Evolutionary conservation across 805 yeast species (phyloP).

Genomic region (Candida succiphila): DNA sequence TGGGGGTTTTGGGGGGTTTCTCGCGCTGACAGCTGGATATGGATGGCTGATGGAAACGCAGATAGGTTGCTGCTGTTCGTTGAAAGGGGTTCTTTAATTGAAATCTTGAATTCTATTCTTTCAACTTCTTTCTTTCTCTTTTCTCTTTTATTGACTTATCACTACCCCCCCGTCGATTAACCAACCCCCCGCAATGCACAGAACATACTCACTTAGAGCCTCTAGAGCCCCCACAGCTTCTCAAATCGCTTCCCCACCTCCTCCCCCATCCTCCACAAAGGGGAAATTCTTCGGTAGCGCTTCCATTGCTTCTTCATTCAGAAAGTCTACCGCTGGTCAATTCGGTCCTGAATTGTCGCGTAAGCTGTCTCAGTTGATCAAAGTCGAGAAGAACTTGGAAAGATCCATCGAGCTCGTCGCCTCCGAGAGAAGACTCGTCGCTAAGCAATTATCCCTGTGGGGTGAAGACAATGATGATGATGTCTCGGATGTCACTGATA

Average conservation of each 20-base stretch:
- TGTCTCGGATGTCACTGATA: slow-evolving; percentile 93
- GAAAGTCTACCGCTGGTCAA: slow-evolving; percentile 82
- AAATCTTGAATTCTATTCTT: not conserved
- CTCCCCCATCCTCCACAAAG: slow-evolving; percentile 67
- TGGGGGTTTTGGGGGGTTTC: too few relatives aligned
- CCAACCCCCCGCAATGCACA: slow-evolving; percentile 44
- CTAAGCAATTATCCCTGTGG: slow-evolving; percentile 95
- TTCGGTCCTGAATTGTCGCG: slow-evolving; percentile 93
- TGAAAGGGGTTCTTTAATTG: too few relatives aligned
- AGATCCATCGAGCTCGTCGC: slow-evolving; percentile 90
- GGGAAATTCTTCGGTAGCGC: slow-evolving; percentile 67
- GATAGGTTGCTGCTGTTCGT: too few relatives aligned
- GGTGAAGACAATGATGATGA: slow-evolving; percentile 98
- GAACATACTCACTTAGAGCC: slow-evolving; percentile 75
- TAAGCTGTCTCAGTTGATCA: slow-evolving; percentile 83
- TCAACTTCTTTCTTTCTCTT: not conserved
- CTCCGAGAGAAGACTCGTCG: slow-evolving; percentile 90
- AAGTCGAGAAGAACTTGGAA: slow-evolving; percentile 94
- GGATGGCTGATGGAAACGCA: too few relatives aligned
- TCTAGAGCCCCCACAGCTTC: slow-evolving; percentile 77
- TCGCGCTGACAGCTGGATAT: too few relatives aligned
- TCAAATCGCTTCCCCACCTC: slow-evolving; percentile 71
- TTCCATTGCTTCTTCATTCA: slow-evolving; percentile 54
- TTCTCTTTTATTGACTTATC: not conserved
- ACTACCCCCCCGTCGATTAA: not conserved